These are phyloP conservation scores for Chaetomiaceae sp. DNA, from an alignment of 2,329 filamentous ascomycete species.

Conservation along the genomic window DNA sequence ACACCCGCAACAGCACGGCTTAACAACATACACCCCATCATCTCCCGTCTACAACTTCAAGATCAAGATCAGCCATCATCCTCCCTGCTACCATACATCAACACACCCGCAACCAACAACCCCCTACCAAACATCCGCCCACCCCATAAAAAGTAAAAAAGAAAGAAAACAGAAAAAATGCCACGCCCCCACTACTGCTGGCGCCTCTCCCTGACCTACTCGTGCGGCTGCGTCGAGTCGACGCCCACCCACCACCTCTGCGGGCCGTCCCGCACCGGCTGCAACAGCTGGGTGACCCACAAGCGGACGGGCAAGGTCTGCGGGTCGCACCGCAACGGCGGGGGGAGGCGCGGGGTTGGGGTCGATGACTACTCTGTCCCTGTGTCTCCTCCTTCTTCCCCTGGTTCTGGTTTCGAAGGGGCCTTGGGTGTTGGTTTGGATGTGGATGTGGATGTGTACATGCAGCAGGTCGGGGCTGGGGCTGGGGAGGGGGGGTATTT, in stretches of 20 bases:
- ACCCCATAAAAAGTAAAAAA: not conserved
- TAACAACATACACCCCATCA: too few species aligned
- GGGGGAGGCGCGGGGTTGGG: not conserved
- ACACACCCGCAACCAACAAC: too few species aligned
- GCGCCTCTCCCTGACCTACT: constrained; percentile 20
- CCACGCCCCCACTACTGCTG: constrained; percentile 22
- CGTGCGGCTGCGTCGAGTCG: constrained; percentile 22
- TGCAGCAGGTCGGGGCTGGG: too few species aligned
- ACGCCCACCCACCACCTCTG: constrained; percentile 18
- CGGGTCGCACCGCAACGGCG: constrained; percentile 12
- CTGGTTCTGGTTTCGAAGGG: not conserved
- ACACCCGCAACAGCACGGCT: too few species aligned
- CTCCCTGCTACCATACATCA: too few species aligned
- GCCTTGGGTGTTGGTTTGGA: too few species aligned
- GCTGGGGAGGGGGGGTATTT: too few species aligned
- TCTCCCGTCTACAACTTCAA: too few species aligned
- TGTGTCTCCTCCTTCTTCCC: not conserved
- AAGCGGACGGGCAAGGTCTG: constrained; percentile 18
- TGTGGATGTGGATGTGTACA: too few species aligned
- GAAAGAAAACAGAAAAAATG: not conserved
- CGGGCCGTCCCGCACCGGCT: constrained; percentile 8
- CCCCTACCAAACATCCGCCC: not conserved
- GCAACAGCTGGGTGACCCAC: constrained; percentile 19
- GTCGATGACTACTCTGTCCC: not conserved
- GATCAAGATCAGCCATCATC: too few species aligned